Base-by-base conservation (phyloP, 176 grass and related monocot species). In the Raddia guianensis region DNA sequence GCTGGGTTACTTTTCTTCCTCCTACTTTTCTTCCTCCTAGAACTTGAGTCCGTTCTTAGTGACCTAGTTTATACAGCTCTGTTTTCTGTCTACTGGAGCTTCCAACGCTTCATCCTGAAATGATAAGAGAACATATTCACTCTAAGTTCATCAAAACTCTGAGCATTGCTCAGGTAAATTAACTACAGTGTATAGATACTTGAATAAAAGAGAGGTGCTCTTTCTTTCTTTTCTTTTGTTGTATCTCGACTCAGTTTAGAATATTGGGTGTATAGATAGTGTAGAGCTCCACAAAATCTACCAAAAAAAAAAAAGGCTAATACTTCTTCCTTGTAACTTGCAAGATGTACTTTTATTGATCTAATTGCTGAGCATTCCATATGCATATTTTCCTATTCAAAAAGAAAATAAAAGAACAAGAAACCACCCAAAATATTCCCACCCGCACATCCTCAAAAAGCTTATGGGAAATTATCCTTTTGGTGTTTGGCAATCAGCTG, bases 81-180 rank as follows among this genome's bases (percentile, higher is more conserved):
- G 43, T 77, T 77, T 78, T 73, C 52, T 78, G 46, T 21, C 68
- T 47, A 63, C 27, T 51, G 42, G 59, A 74, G 18, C 63, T 63
- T 79, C 46, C 74, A 27, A 8, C 47, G 48, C 27, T 73, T 88
- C 57, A 78, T 46, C 89, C 89, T 91, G 85, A 49, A 47, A 87
- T 60, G 1, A 78, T 49, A 32, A 63, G 50, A 47, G 16, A 78
- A 73, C 40, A 73, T 4, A 59, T 65, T n/a, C 46, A 42, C 8
- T 18, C 3, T 90, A 6, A 90, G 83, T 70, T 64, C 50, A 49
- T 56, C 32, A 21, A 70, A 82, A 61, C 27, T 63, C 34, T 49
- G 27, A 82, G 73, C 7, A 62, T 70, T 53, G 51, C 37, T 48
- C 14, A 75, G 7, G 49, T 35, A 33, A 13, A 73, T 14, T 32